phyloP scores from a whole-genome alignment of 2,329 filamentous ascomycete genomes.

The Penicillium sp. region DNA sequence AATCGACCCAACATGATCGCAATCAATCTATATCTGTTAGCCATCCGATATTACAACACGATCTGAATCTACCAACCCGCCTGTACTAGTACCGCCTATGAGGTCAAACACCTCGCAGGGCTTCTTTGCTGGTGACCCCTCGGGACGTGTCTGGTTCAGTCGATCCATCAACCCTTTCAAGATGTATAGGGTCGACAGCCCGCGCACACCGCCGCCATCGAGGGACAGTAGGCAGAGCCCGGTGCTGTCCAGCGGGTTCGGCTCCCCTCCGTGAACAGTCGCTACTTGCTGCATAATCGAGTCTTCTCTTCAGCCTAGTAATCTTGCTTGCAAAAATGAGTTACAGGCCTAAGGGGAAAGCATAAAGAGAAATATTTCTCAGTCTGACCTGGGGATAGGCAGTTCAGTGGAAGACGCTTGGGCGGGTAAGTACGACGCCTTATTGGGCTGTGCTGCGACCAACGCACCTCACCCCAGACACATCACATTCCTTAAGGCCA shows the following conservation, averaged over 20 bases:
- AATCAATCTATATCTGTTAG: constrained; percentile 54
- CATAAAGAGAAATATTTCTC: no score
- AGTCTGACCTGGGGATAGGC: no score
- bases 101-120: constrained; percentile 11
- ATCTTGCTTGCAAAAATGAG: no score
- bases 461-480: no score
- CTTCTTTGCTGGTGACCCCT: constrained; percentile 43
- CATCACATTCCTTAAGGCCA: no score
- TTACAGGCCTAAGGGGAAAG: no score
- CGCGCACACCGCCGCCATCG: constrained; percentile 87
- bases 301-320: no score
- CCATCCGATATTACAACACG: neutral
- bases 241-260: neutral
- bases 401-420: no score
- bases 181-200: constrained; percentile 91
- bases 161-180: constrained; percentile 91
- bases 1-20: constrained; percentile 84
- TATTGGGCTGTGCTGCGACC: no score
- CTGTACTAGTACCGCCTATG: constrained; percentile 75
- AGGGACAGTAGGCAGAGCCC: neutral
- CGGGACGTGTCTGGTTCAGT: constrained; percentile 31
- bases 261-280: no score
- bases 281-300: no score
- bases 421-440: no score
- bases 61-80: constrained; percentile 50